phyloP scores from a whole-genome alignment of 2,329 filamentous ascomycete genomes.

The Epichloe festucae region DNA sequence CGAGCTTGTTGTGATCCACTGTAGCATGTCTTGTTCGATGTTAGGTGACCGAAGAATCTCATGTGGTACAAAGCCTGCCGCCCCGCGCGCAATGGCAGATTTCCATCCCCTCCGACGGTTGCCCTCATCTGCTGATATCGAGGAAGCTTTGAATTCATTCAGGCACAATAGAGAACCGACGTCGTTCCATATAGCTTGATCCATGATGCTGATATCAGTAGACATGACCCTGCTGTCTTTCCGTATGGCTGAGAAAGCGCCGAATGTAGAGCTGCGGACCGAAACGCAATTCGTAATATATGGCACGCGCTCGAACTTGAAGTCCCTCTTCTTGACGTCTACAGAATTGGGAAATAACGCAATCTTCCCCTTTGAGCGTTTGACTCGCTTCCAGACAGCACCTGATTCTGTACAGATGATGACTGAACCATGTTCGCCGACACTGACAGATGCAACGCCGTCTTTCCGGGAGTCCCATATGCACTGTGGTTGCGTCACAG shows the following conservation, averaged over 20 bases:
- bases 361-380: slow-evolving; percentile 68
- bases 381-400: slow-evolving; percentile 82
- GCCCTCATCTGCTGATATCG: slow-evolving; percentile 13
- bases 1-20: slow-evolving; percentile 31
- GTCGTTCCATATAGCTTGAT: slow-evolving; percentile 62
- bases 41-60: slow-evolving; percentile 49
- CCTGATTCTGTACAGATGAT: slow-evolving; percentile 88
- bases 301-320: slow-evolving; percentile 87
- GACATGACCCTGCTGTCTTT: slow-evolving; percentile 73
- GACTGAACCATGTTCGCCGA: slow-evolving; percentile 87
- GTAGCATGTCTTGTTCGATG: slow-evolving; percentile 48
- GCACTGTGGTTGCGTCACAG: slow-evolving; percentile 63
- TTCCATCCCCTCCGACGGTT: slow-evolving; percentile 29
- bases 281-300: slow-evolving; percentile 74
- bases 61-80: slow-evolving; percentile 36
- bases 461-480: slow-evolving; percentile 86
- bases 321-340: slow-evolving; percentile 65
- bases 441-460: slow-evolving; percentile 72
- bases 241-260: slow-evolving; percentile 77
- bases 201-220: slow-evolving; percentile 52
- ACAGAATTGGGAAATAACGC: slow-evolving; percentile 31
- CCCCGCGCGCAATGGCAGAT: slow-evolving; percentile 24
- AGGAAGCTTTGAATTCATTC: slow-evolving; percentile 38
- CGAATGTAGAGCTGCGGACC: slow-evolving; percentile 79
- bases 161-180: slow-evolving; percentile 59